Evolutionary conservation across 2,329 filamentous ascomycete species (phyloP).

Genomic region (Mollisiaceae sp.): DNA sequence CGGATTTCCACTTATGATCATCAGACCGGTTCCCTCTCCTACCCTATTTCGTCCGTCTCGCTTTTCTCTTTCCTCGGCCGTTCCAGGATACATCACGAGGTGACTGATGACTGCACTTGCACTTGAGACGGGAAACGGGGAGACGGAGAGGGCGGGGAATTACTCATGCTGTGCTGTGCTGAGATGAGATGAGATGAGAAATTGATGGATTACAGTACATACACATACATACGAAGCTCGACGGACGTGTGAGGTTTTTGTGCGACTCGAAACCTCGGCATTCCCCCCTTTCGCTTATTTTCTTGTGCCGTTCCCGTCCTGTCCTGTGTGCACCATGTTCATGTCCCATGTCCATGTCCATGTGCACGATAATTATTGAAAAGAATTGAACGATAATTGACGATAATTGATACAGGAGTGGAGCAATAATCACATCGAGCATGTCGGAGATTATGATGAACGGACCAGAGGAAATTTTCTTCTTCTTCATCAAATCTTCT

Average conservation of each 20-base stretch:
- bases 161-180: neutral
- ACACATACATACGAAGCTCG: too few relatives aligned
- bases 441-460: too few relatives aligned
- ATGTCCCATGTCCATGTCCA: too few relatives aligned
- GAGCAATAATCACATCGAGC: too few relatives aligned
- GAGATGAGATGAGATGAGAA: neutral
- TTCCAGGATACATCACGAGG: neutral
- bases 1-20: neutral
- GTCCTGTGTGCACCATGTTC: too few relatives aligned
- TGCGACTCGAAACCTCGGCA: neutral
- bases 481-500: too few relatives aligned
- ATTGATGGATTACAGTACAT: neutral
- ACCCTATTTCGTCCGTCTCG: neutral
- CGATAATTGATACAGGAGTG: too few relatives aligned
- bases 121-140: neutral
- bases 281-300: neutral
- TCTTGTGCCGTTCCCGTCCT: neutral
- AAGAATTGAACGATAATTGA: neutral
- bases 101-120: neutral
- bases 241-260: neutral
- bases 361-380: neutral
- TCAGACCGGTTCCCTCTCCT: neutral
- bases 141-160: neutral
- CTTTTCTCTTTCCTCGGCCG: too few relatives aligned
- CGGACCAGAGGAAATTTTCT: too few relatives aligned